Conservation (phyloP, 2,329 filamentous ascomycete species). For the Chaetomiaceae sp. region DNA sequence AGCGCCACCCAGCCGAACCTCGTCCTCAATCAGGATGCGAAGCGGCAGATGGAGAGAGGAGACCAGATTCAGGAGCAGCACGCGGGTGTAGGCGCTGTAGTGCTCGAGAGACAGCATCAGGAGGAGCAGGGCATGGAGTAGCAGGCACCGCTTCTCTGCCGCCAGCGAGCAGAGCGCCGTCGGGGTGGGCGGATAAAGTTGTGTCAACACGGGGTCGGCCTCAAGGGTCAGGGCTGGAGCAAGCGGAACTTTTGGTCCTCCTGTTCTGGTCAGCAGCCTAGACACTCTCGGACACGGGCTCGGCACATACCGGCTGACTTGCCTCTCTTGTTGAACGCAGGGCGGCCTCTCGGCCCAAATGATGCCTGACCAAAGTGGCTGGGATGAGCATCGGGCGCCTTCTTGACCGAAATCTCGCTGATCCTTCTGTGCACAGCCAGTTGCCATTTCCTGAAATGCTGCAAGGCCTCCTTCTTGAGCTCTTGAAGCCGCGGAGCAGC, state of each 20-base stretch:
- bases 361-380: constrained; percentile 23
- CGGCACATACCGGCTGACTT: constrained; percentile 14
- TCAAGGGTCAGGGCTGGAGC: constrained; percentile 34
- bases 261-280: constrained; percentile 22
- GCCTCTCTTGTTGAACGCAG: constrained; percentile 22
- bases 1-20: constrained; percentile 67
- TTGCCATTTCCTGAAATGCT: constrained; percentile 77
- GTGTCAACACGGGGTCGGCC: constrained; percentile 41
- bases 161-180: constrained; percentile 56
- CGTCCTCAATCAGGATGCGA: constrained; percentile 60
- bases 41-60: constrained; percentile 65
- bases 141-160: constrained; percentile 55
- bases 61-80: constrained; percentile 63
- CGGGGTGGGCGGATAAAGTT: constrained; percentile 52
- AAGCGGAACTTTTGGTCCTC: constrained; percentile 25
- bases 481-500: constrained; percentile 39
- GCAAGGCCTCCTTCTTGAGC: constrained; percentile 62
- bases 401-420: constrained; percentile 56
- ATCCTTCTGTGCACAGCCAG: constrained; percentile 62
- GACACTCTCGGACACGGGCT: not conserved
- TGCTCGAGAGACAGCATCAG: constrained; percentile 70
- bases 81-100: constrained; percentile 67
- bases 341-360: constrained; percentile 7
- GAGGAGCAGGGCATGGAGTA: constrained; percentile 67
- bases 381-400: constrained; percentile 31